Evolutionary conservation across 176 grass and related monocot species (phyloP).

Genomic region (Eleusine indica): DNA sequence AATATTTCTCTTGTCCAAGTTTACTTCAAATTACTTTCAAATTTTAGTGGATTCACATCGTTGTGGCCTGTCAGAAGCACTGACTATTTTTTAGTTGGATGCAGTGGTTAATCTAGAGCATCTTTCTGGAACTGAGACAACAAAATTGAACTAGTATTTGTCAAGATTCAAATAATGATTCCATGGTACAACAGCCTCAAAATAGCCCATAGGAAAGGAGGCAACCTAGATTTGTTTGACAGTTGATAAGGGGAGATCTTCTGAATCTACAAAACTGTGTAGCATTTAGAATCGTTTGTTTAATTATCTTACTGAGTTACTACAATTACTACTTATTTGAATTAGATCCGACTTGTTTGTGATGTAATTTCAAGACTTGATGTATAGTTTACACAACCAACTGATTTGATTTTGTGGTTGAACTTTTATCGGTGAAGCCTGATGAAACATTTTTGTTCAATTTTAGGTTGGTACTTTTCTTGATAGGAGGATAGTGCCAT

Average conservation of each 20-base stretch:
- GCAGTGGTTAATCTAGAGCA: neutral
- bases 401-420: slow-evolving; percentile 11
- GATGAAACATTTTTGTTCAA: slow-evolving; percentile 32
- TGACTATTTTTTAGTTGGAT: slow-evolving; percentile 4
- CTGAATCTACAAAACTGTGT: neutral
- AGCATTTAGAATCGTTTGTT: neutral
- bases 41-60: neutral
- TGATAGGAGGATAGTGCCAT: slow-evolving; percentile 82
- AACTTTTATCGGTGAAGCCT: slow-evolving; percentile 15
- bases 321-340: neutral
- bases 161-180: neutral
- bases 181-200: neutral
- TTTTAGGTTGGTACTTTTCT: slow-evolving; percentile 76
- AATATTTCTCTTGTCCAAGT: neutral
- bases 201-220: neutral
- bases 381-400: neutral
- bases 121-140: neutral
- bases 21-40: neutral
- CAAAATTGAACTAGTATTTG: neutral
- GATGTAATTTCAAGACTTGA: slow-evolving; percentile 30
- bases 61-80: neutral
- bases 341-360: slow-evolving; percentile 11
- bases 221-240: neutral
- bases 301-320: neutral
- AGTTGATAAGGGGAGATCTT: neutral